These are phyloP conservation scores for Penicillium sp. DNA, from an alignment of 2,329 filamentous ascomycete species.

Conservation along the genomic window DNA sequence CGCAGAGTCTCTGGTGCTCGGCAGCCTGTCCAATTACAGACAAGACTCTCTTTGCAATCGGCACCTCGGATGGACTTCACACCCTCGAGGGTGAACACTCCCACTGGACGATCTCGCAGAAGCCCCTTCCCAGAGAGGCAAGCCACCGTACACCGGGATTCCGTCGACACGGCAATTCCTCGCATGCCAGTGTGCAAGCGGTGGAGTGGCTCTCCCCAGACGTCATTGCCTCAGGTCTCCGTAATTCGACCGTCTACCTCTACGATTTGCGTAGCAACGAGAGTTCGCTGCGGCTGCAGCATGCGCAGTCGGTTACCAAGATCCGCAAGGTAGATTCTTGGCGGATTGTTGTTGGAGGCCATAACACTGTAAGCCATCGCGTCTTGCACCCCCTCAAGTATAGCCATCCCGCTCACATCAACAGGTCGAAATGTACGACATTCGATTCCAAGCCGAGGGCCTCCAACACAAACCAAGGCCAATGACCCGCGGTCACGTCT, in stretches of 20 bases:
- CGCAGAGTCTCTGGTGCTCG: slow-evolving; percentile 40
- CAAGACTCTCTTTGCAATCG: slow-evolving; percentile 39
- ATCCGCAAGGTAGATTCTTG: slow-evolving; percentile 40
- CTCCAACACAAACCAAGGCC: slow-evolving; percentile 33
- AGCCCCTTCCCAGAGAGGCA: slow-evolving; percentile 25
- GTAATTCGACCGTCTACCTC: slow-evolving; percentile 38
- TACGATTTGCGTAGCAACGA: slow-evolving; percentile 40
- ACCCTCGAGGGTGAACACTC: slow-evolving; percentile 33
- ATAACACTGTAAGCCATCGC: slow-evolving; percentile 31
- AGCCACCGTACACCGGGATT: slow-evolving; percentile 13
- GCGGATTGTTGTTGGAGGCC: slow-evolving; percentile 38
- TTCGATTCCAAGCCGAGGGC: slow-evolving; percentile 37
- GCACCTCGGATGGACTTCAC: slow-evolving; percentile 41
- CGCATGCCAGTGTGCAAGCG: slow-evolving; percentile 33
- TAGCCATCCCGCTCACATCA: neutral
- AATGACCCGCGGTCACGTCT: slow-evolving; percentile 29
- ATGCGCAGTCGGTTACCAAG: slow-evolving; percentile 37
- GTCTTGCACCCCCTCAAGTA: neutral
- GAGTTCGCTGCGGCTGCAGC: slow-evolving; percentile 36
- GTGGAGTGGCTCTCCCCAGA: slow-evolving; percentile 43
- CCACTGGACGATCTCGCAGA: slow-evolving; percentile 35
- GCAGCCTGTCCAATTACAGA: slow-evolving; percentile 35
- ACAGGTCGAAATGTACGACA: slow-evolving; percentile 47
- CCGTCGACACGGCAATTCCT: slow-evolving; percentile 25
- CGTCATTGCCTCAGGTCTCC: slow-evolving; percentile 40